These are phyloP conservation scores for Phytophthora foliorum DNA, from an alignment of 352 stramenopile species.

Conservation along the genomic window DNA sequence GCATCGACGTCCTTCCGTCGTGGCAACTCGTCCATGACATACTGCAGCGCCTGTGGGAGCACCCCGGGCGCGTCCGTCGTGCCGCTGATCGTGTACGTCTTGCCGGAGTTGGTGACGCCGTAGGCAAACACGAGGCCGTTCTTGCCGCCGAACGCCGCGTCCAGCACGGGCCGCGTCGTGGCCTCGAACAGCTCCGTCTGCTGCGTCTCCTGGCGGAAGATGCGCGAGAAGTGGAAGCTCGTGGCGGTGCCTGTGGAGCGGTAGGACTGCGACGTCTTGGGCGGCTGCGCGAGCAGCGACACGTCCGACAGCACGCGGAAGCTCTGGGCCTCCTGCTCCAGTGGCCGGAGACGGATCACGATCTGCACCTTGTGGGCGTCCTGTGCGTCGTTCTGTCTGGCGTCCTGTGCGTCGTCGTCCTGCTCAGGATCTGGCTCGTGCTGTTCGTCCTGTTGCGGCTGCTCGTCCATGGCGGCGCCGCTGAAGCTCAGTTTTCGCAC, in stretches of 20 bases:
- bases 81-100: slow-evolving; percentile 98
- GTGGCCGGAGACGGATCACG: slow-evolving; percentile 75
- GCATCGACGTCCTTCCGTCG: slow-evolving; percentile 54
- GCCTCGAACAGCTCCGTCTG: slow-evolving; percentile 94
- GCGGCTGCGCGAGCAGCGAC: slow-evolving; percentile 68
- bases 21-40: slow-evolving; percentile 74
- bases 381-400: slow-evolving; percentile 6
- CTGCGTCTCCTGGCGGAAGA: slow-evolving; percentile 80
- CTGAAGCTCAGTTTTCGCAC: slow-evolving; percentile 79
- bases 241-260: slow-evolving; percentile 79
- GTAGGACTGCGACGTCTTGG: slow-evolving; percentile 82
- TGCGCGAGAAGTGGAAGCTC: slow-evolving; percentile 85
- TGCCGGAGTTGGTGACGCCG: slow-evolving; percentile 99
- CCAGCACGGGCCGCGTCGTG: slow-evolving; percentile 92
- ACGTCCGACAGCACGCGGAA: slow-evolving; percentile 79
- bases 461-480: slow-evolving; percentile 43
- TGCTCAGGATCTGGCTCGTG: slow-evolving; percentile 13
- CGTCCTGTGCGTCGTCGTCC: slow-evolving; percentile 8
- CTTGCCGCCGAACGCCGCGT: slow-evolving; percentile 87
- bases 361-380: slow-evolving; percentile 52
- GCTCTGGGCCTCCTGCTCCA: slow-evolving; percentile 49
- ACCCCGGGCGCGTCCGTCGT: slow-evolving; percentile 80
- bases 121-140: slow-evolving; percentile 97
- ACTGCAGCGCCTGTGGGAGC: slow-evolving; percentile 82
- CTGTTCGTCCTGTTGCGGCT: neutral